Base-by-base conservation (phyloP, 768 basidiomycete species). In the Calvatia gigantea region DNA sequence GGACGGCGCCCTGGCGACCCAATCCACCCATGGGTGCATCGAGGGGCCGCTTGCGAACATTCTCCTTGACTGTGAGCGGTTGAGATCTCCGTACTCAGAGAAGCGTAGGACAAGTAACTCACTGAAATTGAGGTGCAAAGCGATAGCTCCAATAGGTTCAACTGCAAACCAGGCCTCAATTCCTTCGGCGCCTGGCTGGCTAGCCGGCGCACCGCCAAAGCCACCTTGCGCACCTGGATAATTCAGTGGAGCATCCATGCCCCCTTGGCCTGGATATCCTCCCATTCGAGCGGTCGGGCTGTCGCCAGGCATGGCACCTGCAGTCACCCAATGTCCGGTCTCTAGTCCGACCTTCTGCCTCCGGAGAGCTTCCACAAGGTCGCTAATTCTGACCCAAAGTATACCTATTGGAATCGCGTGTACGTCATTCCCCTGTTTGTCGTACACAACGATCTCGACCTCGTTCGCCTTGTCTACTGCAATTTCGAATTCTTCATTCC, bases 401-500 rank as follows among this genome's bases (percentile, higher is more conserved):
- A 98, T 79, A 27, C 96, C 97, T 58, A 98, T 94, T 31, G 94
- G 95, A 12, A 90, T 81, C 1, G 92, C 86, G 61, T 93, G 82
- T 12, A 75, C 74, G 58, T 94, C 91, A 54, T 85, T 87, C 17
- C 83, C 81, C 64, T 91, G 90, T 62, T 93, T 93, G 71, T 99
- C 97, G 64, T 94, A 94, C 29, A 99, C 83, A 28, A 93, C 91
- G 49, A 99, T 87, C 73, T 98, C 97, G 46, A 98, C 90, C 77
- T 99, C 97, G 67, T 96, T 98, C 12, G 96, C 95, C 71, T 98
- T 98, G 76, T 98, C 96, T 37, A 98, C 91, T 0, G 87, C 79
- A 57, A 99, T 92, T 70, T 96, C 94, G 59, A 98, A 98, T 57
- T 94, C 91, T 71, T 99, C 95, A 67, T 93, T 92, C 97, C 97